These are phyloP conservation scores for Monascus purpureus DNA, from an alignment of 495 filamentous ascomycete genomes.

Conservation along the genomic window DNA sequence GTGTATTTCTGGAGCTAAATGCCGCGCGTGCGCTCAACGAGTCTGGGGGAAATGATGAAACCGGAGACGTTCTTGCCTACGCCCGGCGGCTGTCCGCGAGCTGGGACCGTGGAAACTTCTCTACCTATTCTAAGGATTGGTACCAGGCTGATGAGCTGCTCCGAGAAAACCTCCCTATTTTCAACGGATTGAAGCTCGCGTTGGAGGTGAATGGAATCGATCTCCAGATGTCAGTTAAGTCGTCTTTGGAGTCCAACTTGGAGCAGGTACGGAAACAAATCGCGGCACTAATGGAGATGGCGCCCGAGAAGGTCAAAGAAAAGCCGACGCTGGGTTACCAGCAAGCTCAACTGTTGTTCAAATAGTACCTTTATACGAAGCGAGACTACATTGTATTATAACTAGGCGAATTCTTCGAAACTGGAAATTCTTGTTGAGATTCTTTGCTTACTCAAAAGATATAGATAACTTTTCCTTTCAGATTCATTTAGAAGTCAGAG, in stretches of 20 bases:
- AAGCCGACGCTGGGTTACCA: slow-evolving; percentile 7
- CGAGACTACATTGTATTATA: too few species aligned
- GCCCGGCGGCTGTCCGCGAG: slow-evolving; percentile 19
- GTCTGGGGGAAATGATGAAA: slow-evolving; percentile 14
- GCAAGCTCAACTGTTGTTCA: slow-evolving; percentile 6
- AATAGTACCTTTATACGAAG: neutral
- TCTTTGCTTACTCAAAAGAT: too few species aligned
- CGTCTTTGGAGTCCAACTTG: slow-evolving; percentile 8
- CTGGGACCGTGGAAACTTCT: slow-evolving; percentile 13
- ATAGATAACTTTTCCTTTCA: too few species aligned
- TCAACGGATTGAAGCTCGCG: slow-evolving; percentile 18
- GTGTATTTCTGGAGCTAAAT: slow-evolving; percentile 29
- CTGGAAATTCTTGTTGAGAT: too few species aligned
- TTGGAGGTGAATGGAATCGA: slow-evolving; percentile 9
- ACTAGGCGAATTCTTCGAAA: too few species aligned
- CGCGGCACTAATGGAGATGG: slow-evolving; percentile 7
- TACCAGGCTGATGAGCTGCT: slow-evolving; percentile 8
- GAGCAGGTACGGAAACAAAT: slow-evolving; percentile 10
- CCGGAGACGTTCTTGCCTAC: slow-evolving; percentile 22
- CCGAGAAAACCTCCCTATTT: slow-evolving; percentile 16
- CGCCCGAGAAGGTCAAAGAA: slow-evolving; percentile 8
- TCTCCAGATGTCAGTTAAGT: slow-evolving; percentile 3
- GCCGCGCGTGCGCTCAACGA: slow-evolving; percentile 22
- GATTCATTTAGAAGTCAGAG: too few species aligned
- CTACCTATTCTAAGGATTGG: slow-evolving; percentile 6